These are phyloP conservation scores for Neofusicoccum sp. DNA, from an alignment of 2,329 filamentous ascomycete genomes.

Conservation along the genomic window DNA sequence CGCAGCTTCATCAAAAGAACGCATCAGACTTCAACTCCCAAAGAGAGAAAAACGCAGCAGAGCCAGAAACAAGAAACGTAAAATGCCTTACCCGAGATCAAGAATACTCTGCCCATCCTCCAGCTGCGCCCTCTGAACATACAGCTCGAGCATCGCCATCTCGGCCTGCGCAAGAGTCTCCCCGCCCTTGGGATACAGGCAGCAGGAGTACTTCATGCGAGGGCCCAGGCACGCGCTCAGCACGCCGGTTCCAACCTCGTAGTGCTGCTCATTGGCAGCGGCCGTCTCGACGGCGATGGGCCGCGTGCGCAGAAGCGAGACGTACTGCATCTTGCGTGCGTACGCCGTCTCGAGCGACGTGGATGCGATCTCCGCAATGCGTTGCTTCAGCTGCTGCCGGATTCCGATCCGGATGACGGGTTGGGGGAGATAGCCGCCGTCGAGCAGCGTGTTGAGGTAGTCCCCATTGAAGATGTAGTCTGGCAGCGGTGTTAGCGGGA, in stretches of 20 bases:
- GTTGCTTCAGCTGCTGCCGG: conserved; percentile 62
- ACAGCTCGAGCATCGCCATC: conserved; percentile 62
- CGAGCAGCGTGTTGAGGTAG: conserved; percentile 47
- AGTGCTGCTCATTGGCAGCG: conserved; percentile 67
- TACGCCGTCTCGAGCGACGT: conserved; percentile 55
- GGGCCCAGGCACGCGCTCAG: conserved; percentile 61
- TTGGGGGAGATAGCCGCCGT: conserved; percentile 64
- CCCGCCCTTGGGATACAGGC: conserved; percentile 61
- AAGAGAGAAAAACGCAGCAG: conserved; percentile 15
- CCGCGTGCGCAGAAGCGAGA: conserved; percentile 56
- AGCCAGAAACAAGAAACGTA: conserved; percentile 23
- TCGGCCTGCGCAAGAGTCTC: conserved; percentile 67
- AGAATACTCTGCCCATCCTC: conserved; percentile 61
- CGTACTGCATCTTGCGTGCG: conserved; percentile 62
- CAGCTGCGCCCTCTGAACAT: conserved; percentile 60
- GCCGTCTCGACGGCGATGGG: conserved; percentile 69
- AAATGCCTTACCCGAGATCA: conserved; percentile 55
- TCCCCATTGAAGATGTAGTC: conserved; percentile 11
- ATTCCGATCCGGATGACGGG: conserved; percentile 64
- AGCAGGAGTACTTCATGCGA: conserved; percentile 71
- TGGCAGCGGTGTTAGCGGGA: not conserved
- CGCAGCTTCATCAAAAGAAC: conserved; percentile 50
- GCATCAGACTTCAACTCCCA: not conserved
- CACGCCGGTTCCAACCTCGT: conserved; percentile 68
- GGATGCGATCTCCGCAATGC: conserved; percentile 55